Conservation (phyloP, 352 stramenopile species). For the Elongisporangium prolatum region DNA sequence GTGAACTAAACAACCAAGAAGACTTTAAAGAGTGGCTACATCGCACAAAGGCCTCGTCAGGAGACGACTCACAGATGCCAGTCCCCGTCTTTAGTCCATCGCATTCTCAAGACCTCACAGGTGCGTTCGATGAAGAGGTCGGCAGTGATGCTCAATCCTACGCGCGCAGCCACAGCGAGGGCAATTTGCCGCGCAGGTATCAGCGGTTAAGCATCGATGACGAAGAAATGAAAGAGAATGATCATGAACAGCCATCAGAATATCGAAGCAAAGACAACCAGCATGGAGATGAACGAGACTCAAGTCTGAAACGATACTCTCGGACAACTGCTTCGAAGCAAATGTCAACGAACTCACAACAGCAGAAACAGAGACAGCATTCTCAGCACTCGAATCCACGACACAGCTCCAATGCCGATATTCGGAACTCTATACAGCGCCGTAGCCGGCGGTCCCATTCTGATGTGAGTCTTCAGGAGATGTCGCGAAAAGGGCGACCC, state of each 20-base stretch:
- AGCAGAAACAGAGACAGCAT: slow-evolving; percentile 21
- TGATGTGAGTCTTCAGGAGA: slow-evolving; percentile 31
- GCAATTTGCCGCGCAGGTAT: slow-evolving; percentile 46
- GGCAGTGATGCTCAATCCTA: slow-evolving; percentile 5
- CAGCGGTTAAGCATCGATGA: slow-evolving; percentile 57
- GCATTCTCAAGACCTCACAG: slow-evolving; percentile 63
- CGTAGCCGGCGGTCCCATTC: slow-evolving; percentile 39
- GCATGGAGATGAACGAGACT: slow-evolving; percentile 30
- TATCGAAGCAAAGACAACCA: slow-evolving; percentile 23
- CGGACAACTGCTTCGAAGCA: slow-evolving; percentile 20
- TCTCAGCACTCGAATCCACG: slow-evolving; percentile 18
- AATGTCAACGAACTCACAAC: slow-evolving; percentile 16
- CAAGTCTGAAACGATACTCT: slow-evolving; percentile 28
- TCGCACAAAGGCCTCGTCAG: slow-evolving; percentile 28
- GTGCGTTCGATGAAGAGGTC: slow-evolving; percentile 28
- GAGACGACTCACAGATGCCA: slow-evolving; percentile 24
- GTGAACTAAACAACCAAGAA: slow-evolving; percentile 70
- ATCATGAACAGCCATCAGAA: slow-evolving; percentile 15
- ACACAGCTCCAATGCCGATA: slow-evolving; percentile 26
- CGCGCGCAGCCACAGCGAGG: slow-evolving; percentile 17
- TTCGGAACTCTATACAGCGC: slow-evolving; percentile 28
- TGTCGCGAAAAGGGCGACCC: neutral
- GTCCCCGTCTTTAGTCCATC: slow-evolving; percentile 40
- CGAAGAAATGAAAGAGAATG: slow-evolving; percentile 52
- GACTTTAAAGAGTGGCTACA: slow-evolving; percentile 82